Evolutionary conservation across 148 eudicot genomes (phyloP).

Genomic region (Vaccinium myrtillus): DNA sequence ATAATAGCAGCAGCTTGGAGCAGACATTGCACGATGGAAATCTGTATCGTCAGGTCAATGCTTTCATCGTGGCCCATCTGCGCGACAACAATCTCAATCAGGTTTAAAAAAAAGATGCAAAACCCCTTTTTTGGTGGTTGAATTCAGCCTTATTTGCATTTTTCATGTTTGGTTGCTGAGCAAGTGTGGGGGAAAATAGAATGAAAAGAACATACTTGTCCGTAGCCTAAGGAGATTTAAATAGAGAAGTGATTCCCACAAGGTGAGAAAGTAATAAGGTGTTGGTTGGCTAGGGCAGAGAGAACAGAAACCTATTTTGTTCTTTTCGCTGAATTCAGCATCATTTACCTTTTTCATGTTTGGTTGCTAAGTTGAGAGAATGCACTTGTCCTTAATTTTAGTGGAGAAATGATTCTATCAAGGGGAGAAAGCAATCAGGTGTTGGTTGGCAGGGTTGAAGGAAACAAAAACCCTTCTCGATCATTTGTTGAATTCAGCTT

Average conservation of each 20-base stretch:
- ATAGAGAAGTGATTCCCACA: too few species aligned
- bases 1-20: constrained; percentile 39
- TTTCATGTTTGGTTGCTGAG: neutral
- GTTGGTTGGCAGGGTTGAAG: too few species aligned
- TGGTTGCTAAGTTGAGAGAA: neutral
- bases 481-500: too few species aligned
- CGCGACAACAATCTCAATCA: constrained; percentile 74
- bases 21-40: constrained; percentile 70
- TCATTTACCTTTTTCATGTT: neutral
- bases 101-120: constrained; percentile 24
- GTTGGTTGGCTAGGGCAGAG: too few species aligned
- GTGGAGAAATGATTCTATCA: too few species aligned
- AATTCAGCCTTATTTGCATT: neutral
- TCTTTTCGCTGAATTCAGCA: too few species aligned
- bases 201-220: neutral
- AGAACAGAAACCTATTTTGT: too few species aligned
- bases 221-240: too few species aligned
- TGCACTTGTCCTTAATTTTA: neutral
- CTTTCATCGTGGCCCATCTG: constrained; percentile 74
- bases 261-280: too few species aligned
- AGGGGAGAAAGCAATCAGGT: too few species aligned
- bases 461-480: too few species aligned
- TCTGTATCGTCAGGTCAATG: constrained; percentile 62
- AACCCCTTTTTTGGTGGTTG: neutral
- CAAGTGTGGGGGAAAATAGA: neutral